These are phyloP conservation scores for Nothophytophthora sp. DNA, from an alignment of 352 stramenopile species.

Conservation along the genomic window DNA sequence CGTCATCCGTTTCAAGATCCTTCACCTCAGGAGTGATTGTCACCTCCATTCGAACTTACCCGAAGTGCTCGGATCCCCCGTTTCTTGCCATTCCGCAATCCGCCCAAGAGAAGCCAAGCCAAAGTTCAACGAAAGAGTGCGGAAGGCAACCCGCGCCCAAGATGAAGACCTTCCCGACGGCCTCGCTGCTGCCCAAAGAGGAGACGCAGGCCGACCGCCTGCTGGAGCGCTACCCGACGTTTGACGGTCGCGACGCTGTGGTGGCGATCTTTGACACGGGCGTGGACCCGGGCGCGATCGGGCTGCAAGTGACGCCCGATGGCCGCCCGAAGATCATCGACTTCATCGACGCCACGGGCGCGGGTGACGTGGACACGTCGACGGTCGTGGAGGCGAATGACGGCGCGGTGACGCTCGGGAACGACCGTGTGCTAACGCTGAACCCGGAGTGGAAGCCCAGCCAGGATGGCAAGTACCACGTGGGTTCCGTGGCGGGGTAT, in stretches of 20 bases:
- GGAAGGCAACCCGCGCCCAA: too few relatives aligned
- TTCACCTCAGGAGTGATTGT: too few relatives aligned
- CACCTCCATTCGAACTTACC: too few relatives aligned
- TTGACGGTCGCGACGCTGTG: slow-evolving; percentile 90
- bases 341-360: slow-evolving; percentile 94
- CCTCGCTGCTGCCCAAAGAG: slow-evolving; percentile 87
- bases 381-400: slow-evolving; percentile 54
- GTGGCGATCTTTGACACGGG: slow-evolving; percentile 97
- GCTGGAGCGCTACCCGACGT: slow-evolving; percentile 76
- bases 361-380: slow-evolving; percentile 93
- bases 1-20: too few relatives aligned
- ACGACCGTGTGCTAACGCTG: slow-evolving; percentile 66
- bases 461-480: slow-evolving; percentile 65
- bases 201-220: slow-evolving; percentile 90
- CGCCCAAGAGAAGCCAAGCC: background rate
- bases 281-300: slow-evolving; percentile 91
- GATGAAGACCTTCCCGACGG: slow-evolving; percentile 67
- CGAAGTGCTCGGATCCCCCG: too few relatives aligned
- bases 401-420: slow-evolving; percentile 40
- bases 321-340: slow-evolving; percentile 94
- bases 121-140: background rate
- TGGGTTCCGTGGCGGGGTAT: slow-evolving; percentile 85
- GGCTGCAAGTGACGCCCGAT: slow-evolving; percentile 85
- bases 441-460: slow-evolving; percentile 69
- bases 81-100: too few relatives aligned